Evolutionary conservation across 169 alveolate genomes (phyloP).

Genomic region (Cryptosporidium sp.): DNA sequence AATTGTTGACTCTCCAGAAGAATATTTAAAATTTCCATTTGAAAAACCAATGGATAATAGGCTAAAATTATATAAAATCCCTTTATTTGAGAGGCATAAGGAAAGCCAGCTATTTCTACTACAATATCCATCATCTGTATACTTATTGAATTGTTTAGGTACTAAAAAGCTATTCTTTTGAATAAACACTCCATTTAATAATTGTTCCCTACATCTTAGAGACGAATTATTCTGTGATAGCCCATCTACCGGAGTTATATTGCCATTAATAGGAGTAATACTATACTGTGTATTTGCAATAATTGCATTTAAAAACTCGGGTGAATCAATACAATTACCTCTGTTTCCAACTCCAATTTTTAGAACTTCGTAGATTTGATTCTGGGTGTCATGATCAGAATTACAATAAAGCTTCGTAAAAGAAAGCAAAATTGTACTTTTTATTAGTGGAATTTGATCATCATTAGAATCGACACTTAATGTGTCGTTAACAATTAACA

Average conservation of each 20-base stretch:
- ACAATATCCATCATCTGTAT: neutral
- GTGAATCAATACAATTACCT: conserved; percentile 21
- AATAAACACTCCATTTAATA: neutral
- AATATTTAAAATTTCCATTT: conserved; percentile 44
- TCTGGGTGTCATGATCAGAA: conserved; percentile 40
- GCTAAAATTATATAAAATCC: conserved; percentile 22
- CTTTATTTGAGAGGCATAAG: conserved; percentile 34
- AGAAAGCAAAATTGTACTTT: conserved; percentile 58
- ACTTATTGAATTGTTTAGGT: neutral
- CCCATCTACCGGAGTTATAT: neutral
- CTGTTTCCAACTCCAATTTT: conserved; percentile 36
- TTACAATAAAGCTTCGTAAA: conserved; percentile 53
- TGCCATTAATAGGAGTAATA: conserved; percentile 25
- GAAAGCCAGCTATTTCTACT: conserved; percentile 37
- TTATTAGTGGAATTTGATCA: conserved; percentile 25
- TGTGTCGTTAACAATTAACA: conserved; percentile 20
- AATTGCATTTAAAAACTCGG: conserved; percentile 30
- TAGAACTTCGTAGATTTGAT: conserved; percentile 48
- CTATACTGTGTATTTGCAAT: conserved; percentile 17
- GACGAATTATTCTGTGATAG: neutral
- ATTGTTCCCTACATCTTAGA: neutral
- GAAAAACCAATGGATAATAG: conserved; percentile 19
- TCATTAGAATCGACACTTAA: conserved; percentile 3
- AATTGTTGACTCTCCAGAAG: conserved; percentile 36
- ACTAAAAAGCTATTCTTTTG: neutral